These are phyloP conservation scores for Pseudogymnoascus sp. DNA, from an alignment of 2,329 filamentous ascomycete genomes.

Conservation along the genomic window DNA sequence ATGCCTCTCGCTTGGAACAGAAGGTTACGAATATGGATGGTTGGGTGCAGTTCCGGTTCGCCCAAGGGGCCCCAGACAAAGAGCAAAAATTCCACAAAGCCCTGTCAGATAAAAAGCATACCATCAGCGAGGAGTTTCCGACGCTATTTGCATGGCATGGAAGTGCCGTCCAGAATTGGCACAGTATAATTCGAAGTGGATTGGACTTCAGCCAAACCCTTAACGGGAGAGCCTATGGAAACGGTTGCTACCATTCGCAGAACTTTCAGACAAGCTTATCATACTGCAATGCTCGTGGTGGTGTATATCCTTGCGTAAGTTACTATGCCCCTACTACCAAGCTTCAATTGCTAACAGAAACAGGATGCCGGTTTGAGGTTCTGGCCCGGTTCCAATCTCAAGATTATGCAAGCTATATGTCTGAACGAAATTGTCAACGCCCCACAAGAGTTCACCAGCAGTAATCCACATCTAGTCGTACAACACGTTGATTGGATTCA, in stretches of 20 bases:
- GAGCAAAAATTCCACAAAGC: slow-evolving; percentile 65
- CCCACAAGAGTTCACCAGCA: slow-evolving; percentile 50
- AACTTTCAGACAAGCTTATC: slow-evolving; percentile 44
- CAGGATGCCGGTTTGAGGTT: neutral
- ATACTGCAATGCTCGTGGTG: slow-evolving; percentile 14
- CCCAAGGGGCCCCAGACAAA: slow-evolving; percentile 81
- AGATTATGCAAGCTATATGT: slow-evolving; percentile 53
- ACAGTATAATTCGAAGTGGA: slow-evolving; percentile 77
- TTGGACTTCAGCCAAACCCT: slow-evolving; percentile 57
- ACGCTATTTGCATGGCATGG: slow-evolving; percentile 87
- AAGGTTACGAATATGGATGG: slow-evolving; percentile 50
- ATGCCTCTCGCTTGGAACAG: slow-evolving; percentile 24
- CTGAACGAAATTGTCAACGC: slow-evolving; percentile 81
- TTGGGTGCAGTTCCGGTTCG: slow-evolving; percentile 78
- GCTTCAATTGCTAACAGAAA: slow-evolving; percentile 13
- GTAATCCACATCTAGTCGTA: slow-evolving; percentile 60
- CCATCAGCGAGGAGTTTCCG: slow-evolving; percentile 33
- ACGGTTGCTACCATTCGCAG: slow-evolving; percentile 75
- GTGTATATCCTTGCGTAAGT: neutral
- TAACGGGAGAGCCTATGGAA: slow-evolving; percentile 63
- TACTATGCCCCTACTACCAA: neutral
- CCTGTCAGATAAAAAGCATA: slow-evolving; percentile 39
- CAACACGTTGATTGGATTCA: slow-evolving; percentile 77
- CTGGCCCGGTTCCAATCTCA: slow-evolving; percentile 63
- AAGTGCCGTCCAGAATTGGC: slow-evolving; percentile 71